phyloP scores from a whole-genome alignment of 805 yeast genomes.

The Torulaspora indica region DNA sequence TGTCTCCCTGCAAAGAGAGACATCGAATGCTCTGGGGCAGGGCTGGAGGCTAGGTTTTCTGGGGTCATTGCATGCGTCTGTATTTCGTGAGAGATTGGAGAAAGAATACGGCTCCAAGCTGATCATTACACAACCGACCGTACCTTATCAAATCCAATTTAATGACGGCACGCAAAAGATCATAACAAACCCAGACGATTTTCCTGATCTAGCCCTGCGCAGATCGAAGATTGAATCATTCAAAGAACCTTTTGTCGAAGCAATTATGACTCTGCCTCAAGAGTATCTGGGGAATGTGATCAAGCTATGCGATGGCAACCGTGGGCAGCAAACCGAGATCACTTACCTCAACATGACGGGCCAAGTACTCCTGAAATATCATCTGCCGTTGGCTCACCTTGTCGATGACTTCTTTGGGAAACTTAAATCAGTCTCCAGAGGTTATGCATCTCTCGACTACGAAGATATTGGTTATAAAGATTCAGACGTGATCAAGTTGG shows the following conservation, averaged over 20 bases:
- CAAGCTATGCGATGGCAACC: slow-evolving; percentile 72
- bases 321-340: slow-evolving; percentile 79
- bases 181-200: slow-evolving; percentile 87
- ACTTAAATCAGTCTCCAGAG: slow-evolving; percentile 81
- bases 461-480: slow-evolving; percentile 86
- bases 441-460: slow-evolving; percentile 91
- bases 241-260: slow-evolving; percentile 86
- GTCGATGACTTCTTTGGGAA: slow-evolving; percentile 96
- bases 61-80: slow-evolving; percentile 93
- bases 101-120: slow-evolving; percentile 91
- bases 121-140: slow-evolving; percentile 92
- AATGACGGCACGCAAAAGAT: slow-evolving; percentile 58
- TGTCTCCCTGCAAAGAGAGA: slow-evolving; percentile 82
- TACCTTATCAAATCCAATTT: slow-evolving; percentile 77
- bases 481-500: slow-evolving; percentile 81
- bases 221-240: slow-evolving; percentile 41
- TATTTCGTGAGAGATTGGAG: slow-evolving; percentile 84
- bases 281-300: slow-evolving; percentile 87
- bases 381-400: slow-evolving; percentile 78
- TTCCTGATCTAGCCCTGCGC: slow-evolving; percentile 55
- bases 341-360: slow-evolving; percentile 66
- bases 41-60: slow-evolving; percentile 97
- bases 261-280: slow-evolving; percentile 83
- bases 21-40: slow-evolving; percentile 90
- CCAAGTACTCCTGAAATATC: slow-evolving; percentile 75